Percentiles rank a stretch among this genome's conserved stretches.
These are phyloP conservation scores for Cryphonectria carpinicola DNA, from an alignment of 2,329 filamentous ascomycete genomes.

Conservation along the genomic window DNA sequence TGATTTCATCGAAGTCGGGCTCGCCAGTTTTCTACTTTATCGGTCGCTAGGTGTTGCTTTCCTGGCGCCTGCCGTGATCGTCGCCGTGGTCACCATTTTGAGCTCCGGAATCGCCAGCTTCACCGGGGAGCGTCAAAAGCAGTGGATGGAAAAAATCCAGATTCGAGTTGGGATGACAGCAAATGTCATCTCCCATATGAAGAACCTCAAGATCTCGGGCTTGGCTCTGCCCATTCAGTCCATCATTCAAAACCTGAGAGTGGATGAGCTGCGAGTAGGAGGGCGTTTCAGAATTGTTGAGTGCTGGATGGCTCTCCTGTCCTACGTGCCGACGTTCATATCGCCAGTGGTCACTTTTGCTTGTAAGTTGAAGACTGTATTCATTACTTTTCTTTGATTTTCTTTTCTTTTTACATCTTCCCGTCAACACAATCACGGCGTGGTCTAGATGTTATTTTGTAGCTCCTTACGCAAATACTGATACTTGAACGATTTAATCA, in stretches of 20 bases:
- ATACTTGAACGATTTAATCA: background rate
- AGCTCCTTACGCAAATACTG: background rate
- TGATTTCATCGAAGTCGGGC: conserved; percentile 37
- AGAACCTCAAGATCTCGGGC: conserved; percentile 38
- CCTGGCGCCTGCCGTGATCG: conserved; percentile 35
- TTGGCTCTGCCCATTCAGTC: conserved; percentile 35
- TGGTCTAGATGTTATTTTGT: conserved; percentile 29
- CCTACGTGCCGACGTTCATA: conserved; percentile 39
- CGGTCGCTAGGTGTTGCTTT: conserved; percentile 39
- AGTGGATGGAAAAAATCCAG: conserved; percentile 39
- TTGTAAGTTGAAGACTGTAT: background rate
- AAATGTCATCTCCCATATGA: conserved; percentile 36
- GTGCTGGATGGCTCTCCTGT: conserved; percentile 34
- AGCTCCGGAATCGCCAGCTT: conserved; percentile 29
- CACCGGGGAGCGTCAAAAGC: conserved; percentile 33
- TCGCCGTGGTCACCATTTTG: conserved; percentile 30
- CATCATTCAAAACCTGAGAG: conserved; percentile 33
- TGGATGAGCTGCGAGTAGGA: conserved; percentile 34
- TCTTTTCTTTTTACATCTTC: background rate
- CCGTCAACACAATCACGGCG: conserved; percentile 22
- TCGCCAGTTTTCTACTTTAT: conserved; percentile 41
- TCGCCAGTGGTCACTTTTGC: conserved; percentile 42
- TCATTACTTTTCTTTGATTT: background rate
- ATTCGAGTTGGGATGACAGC: conserved; percentile 35
- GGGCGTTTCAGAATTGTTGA: conserved; percentile 30